Percentiles rank a stretch among this genome's conserved stretches.
Conservation (phyloP, 2,329 filamentous ascomycete species). For the Aspergillus glaucus region DNA sequence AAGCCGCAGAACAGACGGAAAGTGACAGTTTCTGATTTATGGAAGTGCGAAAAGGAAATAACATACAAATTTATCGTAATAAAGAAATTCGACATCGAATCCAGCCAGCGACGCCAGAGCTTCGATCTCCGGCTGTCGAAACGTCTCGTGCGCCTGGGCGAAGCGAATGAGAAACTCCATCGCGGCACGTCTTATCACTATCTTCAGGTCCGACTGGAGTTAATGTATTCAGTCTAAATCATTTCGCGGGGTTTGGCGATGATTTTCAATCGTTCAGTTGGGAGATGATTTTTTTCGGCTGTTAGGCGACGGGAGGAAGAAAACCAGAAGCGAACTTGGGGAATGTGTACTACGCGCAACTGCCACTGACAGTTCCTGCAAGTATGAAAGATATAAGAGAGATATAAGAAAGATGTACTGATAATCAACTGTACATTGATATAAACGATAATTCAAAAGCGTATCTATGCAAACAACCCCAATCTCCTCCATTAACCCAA, state of each 20-base stretch:
- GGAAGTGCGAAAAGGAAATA: conserved; percentile 24
- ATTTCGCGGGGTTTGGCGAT: too few relatives aligned
- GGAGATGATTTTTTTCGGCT: too few relatives aligned
- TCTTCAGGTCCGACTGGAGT: not conserved
- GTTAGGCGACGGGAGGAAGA: too few relatives aligned
- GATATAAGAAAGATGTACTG: too few relatives aligned
- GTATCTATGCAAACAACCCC: too few relatives aligned
- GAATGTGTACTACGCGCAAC: too few relatives aligned
- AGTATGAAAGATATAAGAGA: too few relatives aligned
- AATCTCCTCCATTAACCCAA: too few relatives aligned
- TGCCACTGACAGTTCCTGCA: too few relatives aligned
- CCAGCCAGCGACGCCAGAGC: conserved; percentile 66
- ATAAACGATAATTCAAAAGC: too few relatives aligned
- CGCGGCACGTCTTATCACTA: not conserved
- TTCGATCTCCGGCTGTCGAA: conserved; percentile 76
- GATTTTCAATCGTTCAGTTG: too few relatives aligned
- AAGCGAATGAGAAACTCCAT: conserved; percentile 85
- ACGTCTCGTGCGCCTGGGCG: conserved; percentile 83
- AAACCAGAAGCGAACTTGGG: not conserved
- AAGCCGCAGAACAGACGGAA: conserved; percentile 1
- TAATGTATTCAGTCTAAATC: not conserved
- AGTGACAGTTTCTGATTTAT: not conserved
- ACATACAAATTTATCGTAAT: conserved; percentile 67
- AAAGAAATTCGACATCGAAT: conserved; percentile 64
- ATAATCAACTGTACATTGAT: too few relatives aligned